Evolutionary conservation across 495 filamentous ascomycete species (phyloP).

Genomic region (Hypomontagnella submonticulosa): DNA sequence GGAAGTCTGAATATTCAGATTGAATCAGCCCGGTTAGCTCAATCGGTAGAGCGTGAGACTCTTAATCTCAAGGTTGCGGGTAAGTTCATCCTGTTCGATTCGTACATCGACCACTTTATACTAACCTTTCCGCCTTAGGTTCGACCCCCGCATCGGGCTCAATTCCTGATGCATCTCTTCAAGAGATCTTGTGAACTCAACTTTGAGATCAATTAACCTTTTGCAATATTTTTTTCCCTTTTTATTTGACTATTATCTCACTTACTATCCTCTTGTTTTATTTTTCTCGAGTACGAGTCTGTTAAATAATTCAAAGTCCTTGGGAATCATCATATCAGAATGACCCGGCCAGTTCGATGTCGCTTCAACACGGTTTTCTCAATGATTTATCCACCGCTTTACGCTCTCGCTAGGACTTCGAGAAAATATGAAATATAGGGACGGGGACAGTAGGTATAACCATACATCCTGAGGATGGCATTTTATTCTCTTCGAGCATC

Average conservation of each 20-base stretch:
- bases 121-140: conserved; percentile 15
- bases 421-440: too few species aligned
- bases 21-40: conserved; percentile 68
- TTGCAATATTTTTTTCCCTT: not conserved
- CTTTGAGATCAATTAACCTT: conserved; percentile 13
- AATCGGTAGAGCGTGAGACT: conserved; percentile 89
- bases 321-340: too few species aligned
- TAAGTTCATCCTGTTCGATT: conserved; percentile 23
- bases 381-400: too few species aligned
- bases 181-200: conserved; percentile 14
- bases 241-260: conserved; percentile 1
- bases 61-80: conserved; percentile 80
- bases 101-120: not conserved
- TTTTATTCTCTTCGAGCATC: too few species aligned
- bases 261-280: conserved; percentile 3
- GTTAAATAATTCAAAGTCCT: too few species aligned
- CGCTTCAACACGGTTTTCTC: too few species aligned
- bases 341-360: too few species aligned
- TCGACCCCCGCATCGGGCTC: conserved; percentile 54
- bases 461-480: too few species aligned
- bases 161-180: conserved; percentile 48
- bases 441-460: too few species aligned
- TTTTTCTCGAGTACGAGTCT: too few species aligned
- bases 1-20: not conserved
- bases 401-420: too few species aligned